Evolutionary conservation across 2,329 filamentous ascomycete species (phyloP), one percentile per base, ranked within the genome.

Genomic region (Huntiella savannae): DNA sequence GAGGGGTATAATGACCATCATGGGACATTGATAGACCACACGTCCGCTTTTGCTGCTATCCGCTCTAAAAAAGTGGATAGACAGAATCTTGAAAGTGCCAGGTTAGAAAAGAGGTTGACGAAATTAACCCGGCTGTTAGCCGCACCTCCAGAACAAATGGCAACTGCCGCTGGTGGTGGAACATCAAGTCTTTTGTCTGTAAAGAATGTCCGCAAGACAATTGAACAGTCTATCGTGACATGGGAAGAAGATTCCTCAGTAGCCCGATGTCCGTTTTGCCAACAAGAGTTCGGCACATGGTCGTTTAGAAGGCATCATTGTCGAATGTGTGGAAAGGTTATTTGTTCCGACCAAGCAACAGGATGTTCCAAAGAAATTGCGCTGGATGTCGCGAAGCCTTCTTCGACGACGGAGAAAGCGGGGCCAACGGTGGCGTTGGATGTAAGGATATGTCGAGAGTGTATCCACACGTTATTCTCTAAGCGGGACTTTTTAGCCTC

Each of bases 261-360:
- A 4, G 52, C 69, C 2, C 77, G 78, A 52, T 98, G 91, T 57
- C 91, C 91, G 0, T 94, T 94, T 57, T 98, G 91, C 56, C 83
- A 93, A 57, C 91, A 98, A 56, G 85, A 94, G 48, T 98, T 98
- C 60, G 81, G 85, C 1, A 81, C 79, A 11, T 96, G 94, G 72
- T 82, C 85, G 1, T 93, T 96, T 56, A 75, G 91, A 55, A 70
- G 91, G 53, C 91, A 96, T 60, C 91, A 98, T 61, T 98, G 91
- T 61, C 75, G 91, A 46, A 79, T 93, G 61, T 98, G 91, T 56
- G 91, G 91, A 3, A 75, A 81, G 38, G 86, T 98, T 0, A 85
- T 98, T 0, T 98, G 91, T 58, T 85, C 85, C 10, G 91, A 98
- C 60, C 74, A 74, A 0, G 71, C 75, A 48, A 98, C 91, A 0